phyloP scores from a whole-genome alignment of 139 green algal species.

The Chlorella sp. region DNA sequence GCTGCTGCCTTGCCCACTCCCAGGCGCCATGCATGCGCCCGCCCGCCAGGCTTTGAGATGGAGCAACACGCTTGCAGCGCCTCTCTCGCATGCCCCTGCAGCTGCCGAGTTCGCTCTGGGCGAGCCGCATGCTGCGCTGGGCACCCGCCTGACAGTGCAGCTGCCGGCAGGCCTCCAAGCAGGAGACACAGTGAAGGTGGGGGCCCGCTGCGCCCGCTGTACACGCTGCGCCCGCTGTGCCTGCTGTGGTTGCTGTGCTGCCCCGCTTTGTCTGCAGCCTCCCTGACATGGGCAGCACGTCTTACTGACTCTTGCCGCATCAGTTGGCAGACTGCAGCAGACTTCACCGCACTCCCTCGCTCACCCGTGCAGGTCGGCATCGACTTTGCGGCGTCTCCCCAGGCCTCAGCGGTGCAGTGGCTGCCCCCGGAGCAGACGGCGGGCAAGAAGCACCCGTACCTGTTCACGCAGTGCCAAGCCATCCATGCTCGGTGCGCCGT shows the following conservation, averaged over 20 bases:
- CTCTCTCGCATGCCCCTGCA: neutral
- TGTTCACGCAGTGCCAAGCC: constrained; percentile 96
- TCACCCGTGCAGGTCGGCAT: constrained; percentile 21
- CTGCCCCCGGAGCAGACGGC: constrained; percentile 83
- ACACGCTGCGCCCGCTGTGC: no score
- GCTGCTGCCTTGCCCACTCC: no score
- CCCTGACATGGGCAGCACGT: no score
- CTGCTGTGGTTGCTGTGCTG: no score
- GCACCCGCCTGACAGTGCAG: constrained; percentile 53
- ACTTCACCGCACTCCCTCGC: neutral
- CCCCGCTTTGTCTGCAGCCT: no score
- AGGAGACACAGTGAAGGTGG: neutral
- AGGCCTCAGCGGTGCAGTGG: constrained; percentile 79
- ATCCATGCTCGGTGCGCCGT: constrained; percentile 81
- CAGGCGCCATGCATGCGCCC: no score
- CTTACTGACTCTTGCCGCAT: no score
- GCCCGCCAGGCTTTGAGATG: no score
- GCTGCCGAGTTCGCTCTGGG: constrained; percentile 35
- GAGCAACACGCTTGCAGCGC: no score
- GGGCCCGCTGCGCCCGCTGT: neutral
- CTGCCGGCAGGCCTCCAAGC: constrained; percentile 48
- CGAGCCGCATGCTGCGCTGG: constrained; percentile 53
- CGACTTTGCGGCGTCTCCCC: constrained; percentile 47
- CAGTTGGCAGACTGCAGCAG: no score
- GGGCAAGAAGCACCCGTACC: constrained; percentile 86